A percentile compares a stretch with the other conserved stretches of the same genome.
phyloP scores from a whole-genome alignment of 352 stramenopile species.

The Phytophthora quininea region DNA sequence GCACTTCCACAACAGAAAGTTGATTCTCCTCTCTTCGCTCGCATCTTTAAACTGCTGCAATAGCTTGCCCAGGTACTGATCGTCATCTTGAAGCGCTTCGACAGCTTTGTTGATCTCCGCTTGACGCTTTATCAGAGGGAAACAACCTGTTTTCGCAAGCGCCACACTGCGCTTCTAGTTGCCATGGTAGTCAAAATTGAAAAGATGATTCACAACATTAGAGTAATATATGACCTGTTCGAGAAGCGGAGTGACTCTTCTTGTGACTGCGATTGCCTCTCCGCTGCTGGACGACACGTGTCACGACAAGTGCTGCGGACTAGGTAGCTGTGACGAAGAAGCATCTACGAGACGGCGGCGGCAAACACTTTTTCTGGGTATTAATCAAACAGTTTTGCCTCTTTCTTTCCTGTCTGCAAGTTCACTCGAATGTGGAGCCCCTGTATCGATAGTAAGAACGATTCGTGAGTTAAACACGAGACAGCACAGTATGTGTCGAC shows the following conservation, averaged over 20 bases:
- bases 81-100: slow-evolving; percentile 80
- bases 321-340: too few species aligned
- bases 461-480: neutral
- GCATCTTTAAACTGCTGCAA: slow-evolving; percentile 74
- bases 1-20: slow-evolving; percentile 62
- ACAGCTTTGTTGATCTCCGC: slow-evolving; percentile 80
- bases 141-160: slow-evolving; percentile 66
- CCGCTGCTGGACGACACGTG: slow-evolving; percentile 19
- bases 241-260: slow-evolving; percentile 8
- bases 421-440: slow-evolving; percentile 69
- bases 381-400: slow-evolving; percentile 58
- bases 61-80: slow-evolving; percentile 77
- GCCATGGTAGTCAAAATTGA: slow-evolving; percentile 1
- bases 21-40: slow-evolving; percentile 56
- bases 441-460: slow-evolving; percentile 15
- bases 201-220: slow-evolving; percentile 11
- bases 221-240: slow-evolving; percentile 1
- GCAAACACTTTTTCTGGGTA: too few species aligned
- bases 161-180: slow-evolving; percentile 26
- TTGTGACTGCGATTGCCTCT: slow-evolving; percentile 10
- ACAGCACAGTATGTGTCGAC: neutral
- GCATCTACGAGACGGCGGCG: too few species aligned
- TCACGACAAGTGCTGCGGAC: neutral
- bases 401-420: slow-evolving; percentile 60
- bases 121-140: slow-evolving; percentile 84